Evolutionary conservation across 2,329 filamentous ascomycete genomes (phyloP).

Genomic region (Knoxdaviesia capensis): DNA sequence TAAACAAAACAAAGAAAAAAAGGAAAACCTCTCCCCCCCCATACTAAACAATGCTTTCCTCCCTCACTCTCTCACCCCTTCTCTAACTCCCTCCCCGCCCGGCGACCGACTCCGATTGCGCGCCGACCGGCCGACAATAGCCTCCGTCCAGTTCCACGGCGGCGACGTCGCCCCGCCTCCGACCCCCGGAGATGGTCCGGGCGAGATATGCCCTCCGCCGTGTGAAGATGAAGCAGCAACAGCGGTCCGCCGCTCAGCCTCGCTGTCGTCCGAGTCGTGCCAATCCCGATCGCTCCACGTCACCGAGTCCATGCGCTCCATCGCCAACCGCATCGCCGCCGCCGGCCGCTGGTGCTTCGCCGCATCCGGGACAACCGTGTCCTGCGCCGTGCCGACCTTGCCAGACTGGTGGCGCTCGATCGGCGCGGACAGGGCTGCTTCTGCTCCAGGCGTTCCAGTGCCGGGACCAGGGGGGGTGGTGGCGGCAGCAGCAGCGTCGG

Average conservation of each 20-base stretch:
- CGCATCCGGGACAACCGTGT: background rate
- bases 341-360: constrained; percentile 1
- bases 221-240: background rate
- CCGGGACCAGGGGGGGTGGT: background rate
- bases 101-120: too few relatives aligned
- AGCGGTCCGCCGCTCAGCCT: constrained; percentile 6
- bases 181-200: too few relatives aligned
- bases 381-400: background rate
- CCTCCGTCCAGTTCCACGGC: too few relatives aligned
- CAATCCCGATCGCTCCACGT: constrained; percentile 49
- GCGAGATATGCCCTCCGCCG: too few relatives aligned
- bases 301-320: constrained; percentile 27
- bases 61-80: too few relatives aligned
- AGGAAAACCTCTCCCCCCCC: too few relatives aligned
- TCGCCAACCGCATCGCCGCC: background rate
- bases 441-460: background rate
- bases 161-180: too few relatives aligned
- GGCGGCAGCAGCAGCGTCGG: constrained; percentile 7
- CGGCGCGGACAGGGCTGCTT: background rate
- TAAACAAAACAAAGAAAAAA: too few relatives aligned
- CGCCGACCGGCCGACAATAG: too few relatives aligned
- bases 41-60: too few relatives aligned
- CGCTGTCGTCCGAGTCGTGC: constrained; percentile 30
- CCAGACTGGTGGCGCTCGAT: background rate
- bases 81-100: too few relatives aligned